Evolutionary conservation across 2,329 filamentous ascomycete species (phyloP), one percentile per base, ranked within the genome.

Genomic region (Teratosphaeria pseudoeucalypti): DNA sequence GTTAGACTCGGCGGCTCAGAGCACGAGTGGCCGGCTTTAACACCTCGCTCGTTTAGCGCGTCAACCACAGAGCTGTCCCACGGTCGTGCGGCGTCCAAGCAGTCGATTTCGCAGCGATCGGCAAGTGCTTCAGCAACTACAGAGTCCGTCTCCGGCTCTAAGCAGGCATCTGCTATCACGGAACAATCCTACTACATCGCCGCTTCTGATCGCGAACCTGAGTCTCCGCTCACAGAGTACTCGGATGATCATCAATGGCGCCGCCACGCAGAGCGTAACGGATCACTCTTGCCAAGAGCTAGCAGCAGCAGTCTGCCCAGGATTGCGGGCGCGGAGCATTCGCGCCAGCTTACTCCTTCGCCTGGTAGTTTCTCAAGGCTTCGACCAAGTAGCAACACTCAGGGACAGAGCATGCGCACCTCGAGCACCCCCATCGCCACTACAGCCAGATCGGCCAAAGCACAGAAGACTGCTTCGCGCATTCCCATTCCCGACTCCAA

Each of bases 351-450:
- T 57, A 64, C 63, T 32, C 65, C 61, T 6, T 66, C 67, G 12
- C 66, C 67, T 1, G 64, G 64, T 26, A 70, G 65, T 56, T 71
- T 71, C 58, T 70, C 67, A 1, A 64, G 63, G 34, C 67, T 60
- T 16, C 34, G 60, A 32, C 63, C 61, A 29, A 58, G 58, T 16
- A 66, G 64, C 43, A 34, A 34, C 14, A 34, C 54, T 4, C 54
- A 57, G 12, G 32, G 27, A 7, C 57, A 55, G 4, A 49, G 9
- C 58, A 34, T 47, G 19, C 54, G 53, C 55, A 52, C 49, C 37
- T 54, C 43, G 49, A 59, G 26, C n/a, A 34, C 9, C 7, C 55
- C 52, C 19, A 16, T 19, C 26, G 43, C 49, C 26, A 34, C 34
- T n/a, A 16, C 56, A 16, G 26, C 52, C 11, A 54, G 9, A 9